Percentiles rank a stretch among this genome's conserved stretches.
Evolutionary conservation across 441 rosid genomes (phyloP).

Genomic region (Pelargonium exstipulatum): DNA sequence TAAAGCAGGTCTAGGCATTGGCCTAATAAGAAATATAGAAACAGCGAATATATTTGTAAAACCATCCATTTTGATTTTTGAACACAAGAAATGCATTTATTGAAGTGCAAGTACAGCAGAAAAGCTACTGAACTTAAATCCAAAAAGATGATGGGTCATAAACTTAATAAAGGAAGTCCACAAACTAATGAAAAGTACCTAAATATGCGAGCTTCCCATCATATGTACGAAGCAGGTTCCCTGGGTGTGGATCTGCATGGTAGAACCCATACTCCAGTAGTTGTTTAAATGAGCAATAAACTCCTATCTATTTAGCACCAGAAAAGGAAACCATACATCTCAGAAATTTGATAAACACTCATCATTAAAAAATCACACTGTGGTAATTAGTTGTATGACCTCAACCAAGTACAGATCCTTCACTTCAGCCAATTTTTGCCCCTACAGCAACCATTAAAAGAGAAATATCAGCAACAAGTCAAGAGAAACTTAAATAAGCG

Average conservation of each 20-base stretch:
- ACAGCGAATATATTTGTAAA: background rate
- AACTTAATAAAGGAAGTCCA: background rate
- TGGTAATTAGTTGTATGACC: conserved; percentile 35
- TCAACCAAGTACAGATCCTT: conserved; percentile 79
- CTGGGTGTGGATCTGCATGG: conserved; percentile 99
- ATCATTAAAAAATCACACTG: background rate
- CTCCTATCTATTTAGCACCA: conserved; percentile 63
- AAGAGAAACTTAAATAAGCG: conserved; percentile 7
- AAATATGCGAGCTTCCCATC: conserved; percentile 90
- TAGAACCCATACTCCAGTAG: conserved; percentile 91
- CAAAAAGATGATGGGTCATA: background rate
- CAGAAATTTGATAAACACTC: background rate
- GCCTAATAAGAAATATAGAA: background rate
- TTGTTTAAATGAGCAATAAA: conserved; percentile 92
- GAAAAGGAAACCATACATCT: conserved; percentile 9
- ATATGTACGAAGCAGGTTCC: conserved; percentile 80
- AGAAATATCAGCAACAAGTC: conserved; percentile 18
- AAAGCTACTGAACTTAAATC: background rate
- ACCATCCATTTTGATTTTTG: background rate
- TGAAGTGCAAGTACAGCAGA: background rate
- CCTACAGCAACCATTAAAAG: conserved; percentile 41
- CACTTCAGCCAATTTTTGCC: conserved; percentile 70
- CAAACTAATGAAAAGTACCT: conserved; percentile 37
- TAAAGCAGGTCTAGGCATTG: background rate
- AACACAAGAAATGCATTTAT: background rate